Evolutionary conservation across 2,329 filamentous ascomycete genomes (phyloP), one percentile per base, ranked within the genome.

Genomic region (Scortechinia acanthostroma): DNA sequence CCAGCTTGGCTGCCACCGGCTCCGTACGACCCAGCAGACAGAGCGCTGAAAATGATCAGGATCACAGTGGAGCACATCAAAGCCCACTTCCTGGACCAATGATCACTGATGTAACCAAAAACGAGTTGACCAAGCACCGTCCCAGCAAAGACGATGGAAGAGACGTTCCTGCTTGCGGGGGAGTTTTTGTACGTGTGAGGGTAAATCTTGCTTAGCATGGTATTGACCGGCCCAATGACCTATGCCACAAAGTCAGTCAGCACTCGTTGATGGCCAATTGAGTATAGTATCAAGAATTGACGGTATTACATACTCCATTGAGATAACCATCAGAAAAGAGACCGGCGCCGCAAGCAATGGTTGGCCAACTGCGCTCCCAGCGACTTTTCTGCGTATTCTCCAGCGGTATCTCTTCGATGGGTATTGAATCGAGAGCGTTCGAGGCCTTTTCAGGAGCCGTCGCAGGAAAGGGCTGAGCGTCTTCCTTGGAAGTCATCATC

Each of bases 311-410:
- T 66, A 89, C 87, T 56, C 88, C 89, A 65, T 95, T 94, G 58
- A 95, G 78, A 62, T 95, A 95, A 15, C 91, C 91, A 62, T 95
- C 91, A 20, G 85, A 90, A 64, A 95, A 95, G 2, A 95, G 73
- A 55, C 91, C 91, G 44, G 90, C 87, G 51, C 91, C 91, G 57
- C 89, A 95, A 37, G 90, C 90, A 53, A 95, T 40, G 17, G 35
- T 40, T 10, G 35, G 35, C 35, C 35, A 40, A 19, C 35, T 40
- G 35, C 35, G 35, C 17, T 40, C 35, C 35, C 35, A 40, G 35
- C 35, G 35, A 10, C 35, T 19, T 17, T 40, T 40, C 10, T 10
- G 35, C 10, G 17, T 19, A 6, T 40, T 10, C 10, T 40, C 35
- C 35, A 40, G 35, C 17, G 35, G 35, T 10, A n/a, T 10, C n/a